Base-by-base conservation (phyloP, 495 filamentous ascomycete genomes). In the Cladorrhinum samala region DNA sequence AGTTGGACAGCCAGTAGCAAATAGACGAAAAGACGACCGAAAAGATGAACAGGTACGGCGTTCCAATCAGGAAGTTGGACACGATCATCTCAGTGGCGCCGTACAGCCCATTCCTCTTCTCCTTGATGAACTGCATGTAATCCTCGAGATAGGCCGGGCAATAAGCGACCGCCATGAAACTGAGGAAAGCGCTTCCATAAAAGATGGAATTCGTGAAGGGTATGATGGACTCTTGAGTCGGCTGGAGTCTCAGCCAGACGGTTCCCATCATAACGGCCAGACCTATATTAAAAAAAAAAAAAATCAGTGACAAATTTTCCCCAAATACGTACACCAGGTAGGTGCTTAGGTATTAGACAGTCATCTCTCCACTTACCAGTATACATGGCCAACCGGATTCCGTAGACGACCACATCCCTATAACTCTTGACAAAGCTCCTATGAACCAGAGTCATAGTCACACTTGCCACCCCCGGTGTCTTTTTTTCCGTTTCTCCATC, bases 261-360 rank as follows among this genome's bases (percentile, higher is more conserved):
- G 88, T 92, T 2, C 88, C 88, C 83, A 91, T 88, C 85, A 93
- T 86, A 56, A 93, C 83, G 0, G 88, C 87, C 25, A 91, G 75
- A 8, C 77, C 61, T 60, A 41, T 51, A n/a, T n/a, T n/a, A n/a
- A n/a, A n/a, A n/a, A n/a, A n/a, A n/a, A n/a, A n/a, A n/a, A n/a
- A n/a, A n/a, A n/a, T n/a, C n/a, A n/a, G n/a, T n/a, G n/a, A n/a
- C n/a, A n/a, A n/a, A n/a, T n/a, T n/a, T n/a, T n/a, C n/a, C n/a
- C n/a, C n/a, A n/a, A n/a, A n/a, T n/a, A n/a, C n/a, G n/a, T n/a
- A n/a, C n/a, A n/a, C n/a, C n/a, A n/a, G n/a, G n/a, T n/a, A n/a
- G n/a, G n/a, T n/a, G n/a, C n/a, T n/a, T n/a, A n/a, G n/a, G n/a
- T n/a, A n/a, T n/a, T n/a, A n/a, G n/a, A n/a, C n/a, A n/a, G n/a